Conservation (phyloP, 768 basidiomycete genomes). For the Pulveroboletus sp. region DNA sequence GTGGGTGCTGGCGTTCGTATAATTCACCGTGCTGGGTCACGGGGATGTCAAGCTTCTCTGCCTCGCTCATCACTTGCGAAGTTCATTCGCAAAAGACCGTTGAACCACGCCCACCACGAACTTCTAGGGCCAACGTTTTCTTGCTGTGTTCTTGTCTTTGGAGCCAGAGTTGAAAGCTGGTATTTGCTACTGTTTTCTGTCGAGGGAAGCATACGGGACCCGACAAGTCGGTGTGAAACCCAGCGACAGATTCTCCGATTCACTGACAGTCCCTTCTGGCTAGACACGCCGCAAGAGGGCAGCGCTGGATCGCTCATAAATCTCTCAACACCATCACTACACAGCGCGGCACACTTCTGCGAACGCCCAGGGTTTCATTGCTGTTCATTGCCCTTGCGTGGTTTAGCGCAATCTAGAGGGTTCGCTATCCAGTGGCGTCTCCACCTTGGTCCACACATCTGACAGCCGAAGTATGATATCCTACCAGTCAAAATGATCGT, state of each 20-base stretch:
- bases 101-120: conserved; percentile 2
- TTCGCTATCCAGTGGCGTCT: conserved; percentile 1
- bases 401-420: background rate
- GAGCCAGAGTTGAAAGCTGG: background rate
- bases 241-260: conserved; percentile 23
- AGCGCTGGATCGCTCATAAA: background rate
- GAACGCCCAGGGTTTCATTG: background rate
- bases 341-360: background rate
- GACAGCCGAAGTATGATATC: background rate
- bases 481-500: background rate
- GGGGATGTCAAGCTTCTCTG: conserved; percentile 17
- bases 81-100: conserved; percentile 15
- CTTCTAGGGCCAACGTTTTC: conserved; percentile 1
- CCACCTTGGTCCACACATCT: background rate
- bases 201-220: background rate
- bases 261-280: conserved; percentile 5
- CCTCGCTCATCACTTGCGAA: conserved; percentile 19
- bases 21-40: conserved; percentile 15
- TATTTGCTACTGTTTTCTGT: conserved; percentile 23
- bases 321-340: background rate
- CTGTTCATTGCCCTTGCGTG: background rate
- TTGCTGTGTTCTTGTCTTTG: conserved; percentile 1
- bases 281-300: conserved; percentile 2
- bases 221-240: conserved; percentile 10
- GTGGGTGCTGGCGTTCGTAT: conserved; percentile 4